phyloP scores from a whole-genome alignment of 2,329 filamentous ascomycete species.

The Drechslerella stenobrocha region DNA sequence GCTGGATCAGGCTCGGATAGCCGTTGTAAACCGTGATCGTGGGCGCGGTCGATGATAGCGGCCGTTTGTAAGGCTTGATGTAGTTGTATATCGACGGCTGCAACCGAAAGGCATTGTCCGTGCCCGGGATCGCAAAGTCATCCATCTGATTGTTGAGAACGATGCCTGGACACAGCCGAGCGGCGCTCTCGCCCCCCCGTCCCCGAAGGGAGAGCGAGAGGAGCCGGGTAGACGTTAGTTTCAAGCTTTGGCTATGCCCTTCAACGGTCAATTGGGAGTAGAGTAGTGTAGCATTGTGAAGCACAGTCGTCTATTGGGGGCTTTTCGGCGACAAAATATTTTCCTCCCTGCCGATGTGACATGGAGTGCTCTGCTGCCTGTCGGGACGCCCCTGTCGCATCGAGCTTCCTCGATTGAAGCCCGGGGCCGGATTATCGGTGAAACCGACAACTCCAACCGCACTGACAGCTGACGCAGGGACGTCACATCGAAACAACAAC shows the following conservation, averaged over 20 bases:
- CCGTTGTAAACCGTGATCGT: constrained; percentile 51
- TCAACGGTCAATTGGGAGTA: too few species aligned
- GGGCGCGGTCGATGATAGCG: constrained; percentile 51
- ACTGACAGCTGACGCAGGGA: constrained; percentile 33
- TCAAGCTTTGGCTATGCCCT: not conserved
- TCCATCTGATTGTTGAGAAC: constrained; percentile 53
- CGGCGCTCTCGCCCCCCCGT: constrained; percentile 2
- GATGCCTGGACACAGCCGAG: constrained; percentile 41
- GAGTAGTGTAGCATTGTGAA: constrained; percentile 4
- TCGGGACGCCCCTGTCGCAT: constrained; percentile 40
- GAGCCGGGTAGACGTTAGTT: constrained; percentile 27
- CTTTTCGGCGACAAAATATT: constrained; percentile 1
- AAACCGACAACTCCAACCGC: constrained; percentile 48
- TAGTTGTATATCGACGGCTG: constrained; percentile 52
- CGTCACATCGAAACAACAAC: constrained; percentile 17
- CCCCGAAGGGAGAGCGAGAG: not conserved
- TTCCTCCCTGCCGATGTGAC: constrained; percentile 10
- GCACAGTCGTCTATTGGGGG: not conserved
- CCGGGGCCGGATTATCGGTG: constrained; percentile 15
- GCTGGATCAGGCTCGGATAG: constrained; percentile 49
- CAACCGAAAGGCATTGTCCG: constrained; percentile 50
- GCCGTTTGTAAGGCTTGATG: constrained; percentile 52
- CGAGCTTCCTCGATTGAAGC: constrained; percentile 17
- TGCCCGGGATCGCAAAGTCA: constrained; percentile 52
- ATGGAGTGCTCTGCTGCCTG: constrained; percentile 32